phyloP scores from a whole-genome alignment of 257 asterid genomes.

The Linderniella brevidens region DNA sequence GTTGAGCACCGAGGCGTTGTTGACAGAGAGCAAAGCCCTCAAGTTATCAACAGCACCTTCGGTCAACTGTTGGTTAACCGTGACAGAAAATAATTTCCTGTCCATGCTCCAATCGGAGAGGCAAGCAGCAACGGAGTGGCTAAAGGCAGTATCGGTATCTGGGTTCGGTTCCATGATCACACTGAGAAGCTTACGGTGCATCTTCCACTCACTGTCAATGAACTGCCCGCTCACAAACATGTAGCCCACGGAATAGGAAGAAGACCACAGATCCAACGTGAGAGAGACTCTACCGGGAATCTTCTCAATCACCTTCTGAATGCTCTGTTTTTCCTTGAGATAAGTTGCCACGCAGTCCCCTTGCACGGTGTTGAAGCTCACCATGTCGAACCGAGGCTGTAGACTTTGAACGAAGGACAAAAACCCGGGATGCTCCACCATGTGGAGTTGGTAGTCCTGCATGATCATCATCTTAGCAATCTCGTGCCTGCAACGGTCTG shows the following conservation, averaged over 20 bases:
- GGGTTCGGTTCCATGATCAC: conserved; percentile 88
- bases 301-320: conserved; percentile 62
- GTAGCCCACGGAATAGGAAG: conserved; percentile 44
- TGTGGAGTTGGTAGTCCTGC: conserved; percentile 96
- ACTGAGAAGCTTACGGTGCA: conserved; percentile 71
- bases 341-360: conserved; percentile 89
- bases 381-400: conserved; percentile 92
- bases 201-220: conserved; percentile 79
- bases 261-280: conserved; percentile 77
- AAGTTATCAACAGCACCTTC: conserved; percentile 53
- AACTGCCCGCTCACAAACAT: conserved; percentile 72
- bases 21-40: conserved; percentile 65
- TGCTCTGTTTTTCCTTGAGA: conserved; percentile 56
- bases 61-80: conserved; percentile 42
- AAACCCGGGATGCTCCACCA: conserved; percentile 93
- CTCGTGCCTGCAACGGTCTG: conserved; percentile 78
- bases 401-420: conserved; percentile 67
- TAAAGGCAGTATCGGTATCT: conserved; percentile 68
- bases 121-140: conserved; percentile 85
- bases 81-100: conserved; percentile 69
- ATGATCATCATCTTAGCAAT: conserved; percentile 77
- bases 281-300: conserved; percentile 78
- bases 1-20: conserved; percentile 60
- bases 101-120: conserved; percentile 83
- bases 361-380: conserved; percentile 80